A percentile compares a stretch with the other conserved stretches of the same genome.
Evolutionary conservation across 495 filamentous ascomycete genomes (phyloP).

Genomic region (Aspergillus olivimuriae): DNA sequence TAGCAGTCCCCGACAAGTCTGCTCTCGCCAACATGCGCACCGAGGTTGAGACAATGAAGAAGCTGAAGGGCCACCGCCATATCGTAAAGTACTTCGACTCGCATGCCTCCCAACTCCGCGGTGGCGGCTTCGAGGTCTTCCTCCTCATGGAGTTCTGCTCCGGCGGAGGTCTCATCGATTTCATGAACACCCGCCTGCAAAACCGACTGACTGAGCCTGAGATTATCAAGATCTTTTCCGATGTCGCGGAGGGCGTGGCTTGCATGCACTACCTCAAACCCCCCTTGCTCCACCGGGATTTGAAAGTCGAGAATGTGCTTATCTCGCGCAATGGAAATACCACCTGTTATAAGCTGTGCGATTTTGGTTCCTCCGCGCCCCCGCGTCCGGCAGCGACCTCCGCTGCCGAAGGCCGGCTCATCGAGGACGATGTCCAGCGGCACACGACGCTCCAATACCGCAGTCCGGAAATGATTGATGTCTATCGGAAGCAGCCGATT

Average conservation of each 20-base stretch:
- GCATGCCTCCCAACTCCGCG: conserved; percentile 87
- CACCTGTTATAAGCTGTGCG: conserved; percentile 85
- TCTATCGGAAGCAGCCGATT: conserved; percentile 92
- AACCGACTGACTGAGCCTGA: conserved; percentile 96
- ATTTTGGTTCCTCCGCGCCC: conserved; percentile 89
- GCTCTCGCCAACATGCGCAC: conserved; percentile 92
- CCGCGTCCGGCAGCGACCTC: conserved; percentile 80
- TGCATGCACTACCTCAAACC: conserved; percentile 99
- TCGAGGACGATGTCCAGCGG: conserved; percentile 95
- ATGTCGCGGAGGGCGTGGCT: conserved; percentile 91
- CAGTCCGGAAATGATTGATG: conserved; percentile 98
- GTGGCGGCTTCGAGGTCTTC: conserved; percentile 95
- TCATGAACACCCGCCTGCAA: conserved; percentile 98
- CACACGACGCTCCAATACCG: conserved; percentile 97
- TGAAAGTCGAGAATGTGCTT: conserved; percentile 97
- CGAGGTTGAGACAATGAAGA: conserved; percentile 99
- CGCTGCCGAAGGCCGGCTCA: conserved; percentile 75
- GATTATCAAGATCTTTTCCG: conserved; percentile 92
- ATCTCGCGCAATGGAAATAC: conserved; percentile 61
- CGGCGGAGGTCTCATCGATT: conserved; percentile 92
- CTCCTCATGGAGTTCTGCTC: conserved; percentile 89
- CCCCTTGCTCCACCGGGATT: conserved; percentile 83
- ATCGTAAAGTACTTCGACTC: conserved; percentile 99
- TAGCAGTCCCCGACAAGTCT: conserved; percentile 96
- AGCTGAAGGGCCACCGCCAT: conserved; percentile 87